Evolutionary conservation across 768 basidiomycete genomes (phyloP).

Genomic region (Xerocomellus intermedius): DNA sequence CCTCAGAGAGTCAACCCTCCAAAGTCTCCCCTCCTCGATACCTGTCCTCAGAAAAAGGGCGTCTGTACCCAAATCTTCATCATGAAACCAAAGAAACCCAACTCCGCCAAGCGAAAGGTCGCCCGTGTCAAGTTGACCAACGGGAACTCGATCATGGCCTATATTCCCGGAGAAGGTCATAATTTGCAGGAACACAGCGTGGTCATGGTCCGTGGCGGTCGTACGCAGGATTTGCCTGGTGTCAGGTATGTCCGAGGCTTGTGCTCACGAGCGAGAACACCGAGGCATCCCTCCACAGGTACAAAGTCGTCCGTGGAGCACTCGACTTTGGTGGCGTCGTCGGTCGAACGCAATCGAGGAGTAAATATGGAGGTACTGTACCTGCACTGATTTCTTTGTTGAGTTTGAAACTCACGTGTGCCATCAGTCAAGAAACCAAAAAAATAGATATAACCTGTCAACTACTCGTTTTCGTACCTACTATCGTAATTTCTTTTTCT

Average conservation of each 20-base stretch:
- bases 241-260: conserved; percentile 66
- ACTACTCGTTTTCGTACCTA: background rate
- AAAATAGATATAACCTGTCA: conserved; percentile 39
- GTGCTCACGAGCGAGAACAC: background rate
- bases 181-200: conserved; percentile 98
- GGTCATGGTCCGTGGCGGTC: conserved; percentile 90
- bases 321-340: conserved; percentile 90
- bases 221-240: conserved; percentile 97
- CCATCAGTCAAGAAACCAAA: conserved; percentile 88
- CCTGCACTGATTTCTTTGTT: conserved; percentile 16
- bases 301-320: conserved; percentile 92
- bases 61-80: conserved; percentile 83
- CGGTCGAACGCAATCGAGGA: conserved; percentile 74
- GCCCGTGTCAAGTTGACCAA: conserved; percentile 89
- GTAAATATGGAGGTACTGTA: conserved; percentile 92
- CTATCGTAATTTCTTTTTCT: background rate
- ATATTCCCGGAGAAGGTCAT: conserved; percentile 96
- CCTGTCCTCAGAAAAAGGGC: conserved; percentile 85
- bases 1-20: conserved; percentile 43
- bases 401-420: conserved; percentile 8
- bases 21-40: conserved; percentile 77
- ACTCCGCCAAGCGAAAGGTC: conserved; percentile 97
- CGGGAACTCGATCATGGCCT: conserved; percentile 87
- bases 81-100: conserved; percentile 93
- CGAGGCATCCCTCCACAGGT: conserved; percentile 47